Conservation (phyloP, 345 rosid species). For the Corchorus capsularis region DNA sequence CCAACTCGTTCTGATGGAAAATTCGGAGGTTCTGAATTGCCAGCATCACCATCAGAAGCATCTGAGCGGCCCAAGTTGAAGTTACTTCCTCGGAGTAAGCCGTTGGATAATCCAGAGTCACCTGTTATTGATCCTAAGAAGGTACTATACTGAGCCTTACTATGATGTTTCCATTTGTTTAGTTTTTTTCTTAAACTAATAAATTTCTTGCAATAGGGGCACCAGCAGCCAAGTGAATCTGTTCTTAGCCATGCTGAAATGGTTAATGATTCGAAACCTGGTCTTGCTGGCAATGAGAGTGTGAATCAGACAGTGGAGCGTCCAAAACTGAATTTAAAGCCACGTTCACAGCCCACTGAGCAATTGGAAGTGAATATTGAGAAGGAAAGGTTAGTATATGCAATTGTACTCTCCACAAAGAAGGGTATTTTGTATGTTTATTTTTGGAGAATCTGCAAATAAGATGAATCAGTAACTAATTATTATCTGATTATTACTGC, state of each 20-base stretch:
- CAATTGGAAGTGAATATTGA: conserved; percentile 50
- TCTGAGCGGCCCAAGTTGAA: conserved; percentile 68
- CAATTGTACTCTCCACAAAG: not conserved
- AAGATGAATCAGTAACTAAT: conserved; percentile 9
- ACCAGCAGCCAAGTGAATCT: conserved; percentile 29
- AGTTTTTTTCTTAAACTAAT: conserved; percentile 24
- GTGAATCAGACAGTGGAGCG: conserved; percentile 56
- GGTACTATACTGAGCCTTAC: conserved; percentile 29
- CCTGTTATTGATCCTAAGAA: conserved; percentile 40
- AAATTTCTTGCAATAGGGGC: conserved; percentile 34
- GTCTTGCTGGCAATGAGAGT: conserved; percentile 43
- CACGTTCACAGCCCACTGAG: conserved; percentile 57
- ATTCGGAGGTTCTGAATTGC: conserved; percentile 40
- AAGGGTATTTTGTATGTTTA: not conserved
- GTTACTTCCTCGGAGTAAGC: conserved; percentile 67
- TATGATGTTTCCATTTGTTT: conserved; percentile 9
- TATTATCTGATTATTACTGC: conserved; percentile 22
- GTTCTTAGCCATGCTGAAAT: conserved; percentile 32
- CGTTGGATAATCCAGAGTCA: conserved; percentile 50
- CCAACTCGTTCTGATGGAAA: conserved; percentile 39
- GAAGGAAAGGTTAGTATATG: conserved; percentile 54
- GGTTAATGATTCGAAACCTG: conserved; percentile 39
- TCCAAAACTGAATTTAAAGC: conserved; percentile 64
- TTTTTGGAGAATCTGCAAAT: not conserved
- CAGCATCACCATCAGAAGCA: conserved; percentile 43